Evolutionary conservation across 768 basidiomycete genomes (phyloP).

Genomic region (Trametes elegans): DNA sequence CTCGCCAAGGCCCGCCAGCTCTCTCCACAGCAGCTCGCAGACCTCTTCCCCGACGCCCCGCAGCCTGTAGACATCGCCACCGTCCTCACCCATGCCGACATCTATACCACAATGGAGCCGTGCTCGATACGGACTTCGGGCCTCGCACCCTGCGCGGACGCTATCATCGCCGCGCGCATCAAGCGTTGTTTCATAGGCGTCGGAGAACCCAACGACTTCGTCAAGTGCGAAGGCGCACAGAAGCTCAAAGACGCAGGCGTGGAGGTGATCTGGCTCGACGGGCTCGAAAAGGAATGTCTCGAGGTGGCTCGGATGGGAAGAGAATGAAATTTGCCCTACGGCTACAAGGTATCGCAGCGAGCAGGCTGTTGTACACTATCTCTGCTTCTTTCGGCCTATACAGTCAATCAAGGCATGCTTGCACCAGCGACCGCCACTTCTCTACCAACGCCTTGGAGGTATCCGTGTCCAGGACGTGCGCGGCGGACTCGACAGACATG

Average conservation of each 20-base stretch:
- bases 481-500: conserved; percentile 16
- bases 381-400: not conserved
- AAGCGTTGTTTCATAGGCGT: conserved; percentile 84
- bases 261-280: conserved; percentile 71
- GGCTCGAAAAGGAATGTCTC: conserved; percentile 79
- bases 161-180: conserved; percentile 69
- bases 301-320: conserved; percentile 58
- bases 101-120: conserved; percentile 96
- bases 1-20: conserved; percentile 64
- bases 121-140: conserved; percentile 91
- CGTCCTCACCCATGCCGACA: conserved; percentile 60
- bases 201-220: conserved; percentile 91
- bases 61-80: conserved; percentile 37
- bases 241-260: conserved; percentile 69
- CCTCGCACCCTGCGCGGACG: conserved; percentile 80
- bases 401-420: not conserved
- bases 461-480: not conserved
- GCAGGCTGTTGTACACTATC: not conserved
- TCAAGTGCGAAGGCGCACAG: conserved; percentile 84
- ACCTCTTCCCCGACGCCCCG: conserved; percentile 44
- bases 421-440: conserved; percentile 14
- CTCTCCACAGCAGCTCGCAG: conserved; percentile 34
- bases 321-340: not conserved
- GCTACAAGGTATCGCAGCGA: not conserved
- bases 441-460: conserved; percentile 5